phyloP scores from a whole-genome alignment of 2,329 filamentous ascomycete genomes.

The Aspergillus fijiensis region DNA sequence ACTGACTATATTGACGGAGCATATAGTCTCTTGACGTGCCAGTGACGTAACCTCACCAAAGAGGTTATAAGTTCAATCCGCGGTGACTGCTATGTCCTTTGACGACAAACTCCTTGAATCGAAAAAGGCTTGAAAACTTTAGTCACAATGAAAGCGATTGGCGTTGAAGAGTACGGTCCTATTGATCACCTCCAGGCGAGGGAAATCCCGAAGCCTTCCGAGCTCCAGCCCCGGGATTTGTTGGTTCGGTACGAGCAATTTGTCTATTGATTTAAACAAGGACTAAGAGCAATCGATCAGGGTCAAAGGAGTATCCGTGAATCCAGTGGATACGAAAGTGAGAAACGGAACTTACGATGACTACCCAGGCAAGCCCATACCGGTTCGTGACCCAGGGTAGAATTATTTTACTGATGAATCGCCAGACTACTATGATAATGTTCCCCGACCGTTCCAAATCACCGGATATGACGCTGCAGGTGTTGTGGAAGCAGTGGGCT shows the following conservation, averaged over 20 bases:
- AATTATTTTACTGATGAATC: background rate
- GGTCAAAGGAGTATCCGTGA: slow-evolving; percentile 40
- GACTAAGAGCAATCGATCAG: slow-evolving; percentile 14
- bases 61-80: background rate
- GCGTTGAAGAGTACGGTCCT: slow-evolving; percentile 19
- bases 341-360: slow-evolving; percentile 38
- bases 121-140: background rate
- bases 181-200: slow-evolving; percentile 18
- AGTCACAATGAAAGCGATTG: slow-evolving; percentile 10
- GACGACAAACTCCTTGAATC: background rate
- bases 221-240: slow-evolving; percentile 35
- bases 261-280: background rate
- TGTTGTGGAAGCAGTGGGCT: slow-evolving; percentile 36
- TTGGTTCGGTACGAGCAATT: slow-evolving; percentile 31
- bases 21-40: background rate
- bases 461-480: slow-evolving; percentile 48
- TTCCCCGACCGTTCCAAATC: slow-evolving; percentile 35
- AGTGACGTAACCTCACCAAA: background rate
- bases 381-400: background rate
- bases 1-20: background rate
- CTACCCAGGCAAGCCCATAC: slow-evolving; percentile 24
- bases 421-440: slow-evolving; percentile 36
- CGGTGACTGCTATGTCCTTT: background rate
- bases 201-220: slow-evolving; percentile 25
- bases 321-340: slow-evolving; percentile 43